Evolutionary conservation across 1,284 basidiomycete genomes (phyloP).

Genomic region (Austroboletus novae-zelandiae): DNA sequence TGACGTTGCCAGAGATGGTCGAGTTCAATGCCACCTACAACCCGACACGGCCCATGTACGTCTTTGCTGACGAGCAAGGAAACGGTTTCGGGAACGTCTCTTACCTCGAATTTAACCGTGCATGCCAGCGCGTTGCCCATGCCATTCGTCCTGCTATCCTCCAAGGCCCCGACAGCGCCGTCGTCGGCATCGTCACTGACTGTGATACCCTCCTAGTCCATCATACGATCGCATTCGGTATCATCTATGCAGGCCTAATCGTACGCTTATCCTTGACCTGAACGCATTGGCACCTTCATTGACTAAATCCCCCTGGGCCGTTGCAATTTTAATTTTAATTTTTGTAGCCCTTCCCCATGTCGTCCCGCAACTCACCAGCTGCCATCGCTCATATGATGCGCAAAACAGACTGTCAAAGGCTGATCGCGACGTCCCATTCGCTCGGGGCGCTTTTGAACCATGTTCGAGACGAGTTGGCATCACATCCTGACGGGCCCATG

Average conservation of each 20-base stretch:
- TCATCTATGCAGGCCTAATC: conserved; percentile 31
- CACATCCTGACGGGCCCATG: conserved; percentile 3
- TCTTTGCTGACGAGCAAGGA: conserved; percentile 12
- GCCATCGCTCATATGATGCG: conserved; percentile 34
- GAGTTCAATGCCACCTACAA: conserved; percentile 23
- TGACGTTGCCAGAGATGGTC: conserved; percentile 22
- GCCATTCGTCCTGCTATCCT: conserved; percentile 22
- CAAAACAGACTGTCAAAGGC: conserved; percentile 28
- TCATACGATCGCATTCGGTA: conserved; percentile 30
- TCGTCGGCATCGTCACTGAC: conserved; percentile 30
- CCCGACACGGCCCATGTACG: conserved; percentile 17
- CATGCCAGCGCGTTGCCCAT: conserved; percentile 31
- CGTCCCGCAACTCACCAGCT: conserved; percentile 36
- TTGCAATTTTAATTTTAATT: background rate
- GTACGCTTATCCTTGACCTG: conserved; percentile 21
- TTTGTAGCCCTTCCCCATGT: conserved; percentile 33
- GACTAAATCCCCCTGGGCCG: too few species aligned
- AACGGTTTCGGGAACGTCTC: conserved; percentile 13
- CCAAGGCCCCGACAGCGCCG: conserved; percentile 11
- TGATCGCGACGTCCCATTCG: conserved; percentile 32
- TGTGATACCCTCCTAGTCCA: conserved; percentile 35
- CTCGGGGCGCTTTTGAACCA: conserved; percentile 26
- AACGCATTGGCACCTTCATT: too few species aligned
- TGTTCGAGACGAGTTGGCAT: conserved; percentile 19
- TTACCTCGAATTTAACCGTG: conserved; percentile 31